phyloP scores from a whole-genome alignment of 2,329 filamentous ascomycete species.

The Penicillium polonicum region DNA sequence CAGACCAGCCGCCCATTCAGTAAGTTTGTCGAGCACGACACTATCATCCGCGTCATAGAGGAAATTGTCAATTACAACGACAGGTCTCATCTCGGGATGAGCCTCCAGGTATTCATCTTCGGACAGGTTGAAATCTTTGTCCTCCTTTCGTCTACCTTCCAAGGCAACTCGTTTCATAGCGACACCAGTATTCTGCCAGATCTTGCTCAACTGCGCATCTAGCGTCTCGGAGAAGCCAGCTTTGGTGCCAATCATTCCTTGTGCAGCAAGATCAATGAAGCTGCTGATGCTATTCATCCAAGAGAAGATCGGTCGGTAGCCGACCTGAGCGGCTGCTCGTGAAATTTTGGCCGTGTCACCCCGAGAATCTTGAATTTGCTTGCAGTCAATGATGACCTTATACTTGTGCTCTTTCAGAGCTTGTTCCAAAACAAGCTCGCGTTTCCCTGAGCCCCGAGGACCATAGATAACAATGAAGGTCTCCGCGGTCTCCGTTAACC shows the following conservation, averaged over 20 bases:
- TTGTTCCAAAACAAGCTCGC: conserved; percentile 81
- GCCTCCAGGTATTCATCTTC: conserved; percentile 88
- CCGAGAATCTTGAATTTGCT: conserved; percentile 84
- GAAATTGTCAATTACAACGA: conserved; percentile 91
- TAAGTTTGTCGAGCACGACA: conserved; percentile 71
- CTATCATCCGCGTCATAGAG: conserved; percentile 68
- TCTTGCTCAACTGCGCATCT: conserved; percentile 84
- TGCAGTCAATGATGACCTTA: conserved; percentile 86
- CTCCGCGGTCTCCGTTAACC: conserved; percentile 83
- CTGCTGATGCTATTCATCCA: conserved; percentile 96
- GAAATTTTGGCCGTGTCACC: conserved; percentile 84
- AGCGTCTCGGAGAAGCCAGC: conserved; percentile 91
- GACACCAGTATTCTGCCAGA: conserved; percentile 76
- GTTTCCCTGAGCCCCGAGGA: conserved; percentile 86
- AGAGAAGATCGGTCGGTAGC: conserved; percentile 89
- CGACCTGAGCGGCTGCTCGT: conserved; percentile 76
- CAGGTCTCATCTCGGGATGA: conserved; percentile 77
- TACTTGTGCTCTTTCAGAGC: conserved; percentile 73
- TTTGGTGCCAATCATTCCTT: conserved; percentile 91
- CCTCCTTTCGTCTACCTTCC: conserved; percentile 65
- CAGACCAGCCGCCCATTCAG: conserved; percentile 85
- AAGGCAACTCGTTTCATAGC: conserved; percentile 78
- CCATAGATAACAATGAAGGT: conserved; percentile 95
- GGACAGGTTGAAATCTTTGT: conserved; percentile 68
- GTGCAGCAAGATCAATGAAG: conserved; percentile 85